Evolutionary conservation across 768 basidiomycete species (phyloP), one percentile per base, ranked within the genome.

Genomic region (Atractiella rhizophila): DNA sequence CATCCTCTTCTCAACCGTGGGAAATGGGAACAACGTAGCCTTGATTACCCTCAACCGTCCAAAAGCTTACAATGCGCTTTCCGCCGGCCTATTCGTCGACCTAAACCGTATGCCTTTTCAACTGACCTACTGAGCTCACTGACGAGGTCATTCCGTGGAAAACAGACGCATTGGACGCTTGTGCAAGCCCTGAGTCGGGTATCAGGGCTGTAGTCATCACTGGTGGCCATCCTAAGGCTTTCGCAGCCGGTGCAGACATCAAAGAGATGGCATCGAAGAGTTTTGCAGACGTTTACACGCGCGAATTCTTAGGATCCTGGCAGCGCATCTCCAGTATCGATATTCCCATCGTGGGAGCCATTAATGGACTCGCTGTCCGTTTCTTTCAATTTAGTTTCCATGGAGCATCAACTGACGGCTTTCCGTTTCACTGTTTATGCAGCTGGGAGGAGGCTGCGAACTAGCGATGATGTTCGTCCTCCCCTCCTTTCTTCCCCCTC

Each of bases 221-320:
- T 1, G 88, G 88, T 2, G 79, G 76, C 21, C 79, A 80, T n/a
- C n/a, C n/a, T 47, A 76, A 67, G 59, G 86, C 82, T 3, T 98
- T 98, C 57, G 88, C 88, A 44, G 83, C 83, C 76, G 52, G 18
- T 2, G 8, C 24, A 12, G 88, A 98, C 60, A 94, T 98, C 62
- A 94, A 91, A 63, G 85, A 96, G 62, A 96, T 96, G 88, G 85
- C 83, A 60, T 80, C 86, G 62, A 85, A 85, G 61, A 63, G 73
- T 44, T 91, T 73, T 54, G 64, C 76, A n/a, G 79, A 86, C 43
- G 82, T 73, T 1, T 94, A 81, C 66, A 70, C 71, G 56, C 69
- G 65, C 58, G 74, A 74, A 55, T 94, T 86, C 62, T 65, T 96
- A 41, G 68, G 61, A 28, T 55, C 75, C 54, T 98, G 91, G 88